Conservation (phyloP, 2,329 filamentous ascomycete genomes). For the Colletotrichum chrysophilum region DNA sequence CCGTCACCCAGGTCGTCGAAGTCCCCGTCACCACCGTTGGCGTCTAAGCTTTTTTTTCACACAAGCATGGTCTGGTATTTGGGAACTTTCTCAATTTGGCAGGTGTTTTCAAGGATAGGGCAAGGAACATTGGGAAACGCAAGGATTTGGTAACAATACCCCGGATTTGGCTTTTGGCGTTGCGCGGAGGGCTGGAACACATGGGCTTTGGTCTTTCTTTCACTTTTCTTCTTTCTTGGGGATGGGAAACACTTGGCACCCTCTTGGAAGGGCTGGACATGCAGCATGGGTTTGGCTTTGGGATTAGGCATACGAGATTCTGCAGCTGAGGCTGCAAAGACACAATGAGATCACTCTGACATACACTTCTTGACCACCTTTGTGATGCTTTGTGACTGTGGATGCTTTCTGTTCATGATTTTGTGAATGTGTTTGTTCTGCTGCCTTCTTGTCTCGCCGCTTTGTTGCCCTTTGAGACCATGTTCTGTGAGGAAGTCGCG, state of each 20-base stretch:
- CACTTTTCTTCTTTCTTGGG: neutral
- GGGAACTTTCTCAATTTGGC: neutral
- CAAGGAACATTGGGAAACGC: neutral
- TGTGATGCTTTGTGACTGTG: neutral
- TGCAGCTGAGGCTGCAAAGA: neutral
- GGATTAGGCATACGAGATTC: neutral
- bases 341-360: neutral
- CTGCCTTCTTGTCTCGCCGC: accelerated
- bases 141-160: neutral
- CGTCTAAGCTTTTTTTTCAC: neutral
- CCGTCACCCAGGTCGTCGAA: neutral
- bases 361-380: neutral
- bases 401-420: neutral
- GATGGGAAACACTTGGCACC: neutral
- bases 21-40: neutral
- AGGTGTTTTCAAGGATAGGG: neutral
- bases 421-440: neutral
- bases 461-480: neutral
- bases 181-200: neutral
- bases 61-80: neutral
- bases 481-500: neutral
- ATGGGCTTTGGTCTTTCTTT: neutral
- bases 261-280: neutral
- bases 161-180: neutral
- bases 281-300: neutral